Evolutionary conservation across 352 stramenopile species (phyloP).

Genomic region (Pythium periplocum): DNA sequence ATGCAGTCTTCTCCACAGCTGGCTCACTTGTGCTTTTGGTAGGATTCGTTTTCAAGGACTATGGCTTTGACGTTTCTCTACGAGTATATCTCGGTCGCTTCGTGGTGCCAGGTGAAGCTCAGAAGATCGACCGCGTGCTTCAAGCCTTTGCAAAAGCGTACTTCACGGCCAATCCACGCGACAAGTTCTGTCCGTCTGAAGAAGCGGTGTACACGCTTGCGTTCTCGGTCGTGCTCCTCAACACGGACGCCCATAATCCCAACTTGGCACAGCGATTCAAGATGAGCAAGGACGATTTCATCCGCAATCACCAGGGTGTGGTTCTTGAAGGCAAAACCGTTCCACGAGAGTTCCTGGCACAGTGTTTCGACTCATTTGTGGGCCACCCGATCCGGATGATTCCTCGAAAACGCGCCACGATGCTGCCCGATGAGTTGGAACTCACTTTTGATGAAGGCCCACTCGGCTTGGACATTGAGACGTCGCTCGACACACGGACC

Average conservation of each 20-base stretch:
- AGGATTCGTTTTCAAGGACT: constrained; percentile 60
- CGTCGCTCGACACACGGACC: constrained; percentile 59
- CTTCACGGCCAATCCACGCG: constrained; percentile 45
- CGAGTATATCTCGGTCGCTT: constrained; percentile 73
- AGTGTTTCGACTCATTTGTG: constrained; percentile 65
- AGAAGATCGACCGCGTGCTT: constrained; percentile 85
- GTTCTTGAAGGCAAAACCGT: constrained; percentile 30
- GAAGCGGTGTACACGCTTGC: constrained; percentile 74
- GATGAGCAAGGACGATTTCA: constrained; percentile 69
- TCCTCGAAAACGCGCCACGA: constrained; percentile 32
- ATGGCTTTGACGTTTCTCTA: constrained; percentile 58
- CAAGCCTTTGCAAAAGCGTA: constrained; percentile 73
- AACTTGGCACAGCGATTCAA: constrained; percentile 57
- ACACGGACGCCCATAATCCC: constrained; percentile 78
- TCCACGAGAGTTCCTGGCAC: constrained; percentile 39
- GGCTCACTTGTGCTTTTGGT: not conserved
- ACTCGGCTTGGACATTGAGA: constrained; percentile 74
- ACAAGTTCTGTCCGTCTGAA: constrained; percentile 49
- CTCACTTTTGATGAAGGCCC: constrained; percentile 50
- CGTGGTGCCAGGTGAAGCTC: constrained; percentile 60
- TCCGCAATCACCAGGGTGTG: constrained; percentile 69
- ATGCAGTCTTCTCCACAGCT: not conserved
- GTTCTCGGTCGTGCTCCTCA: constrained; percentile 75
- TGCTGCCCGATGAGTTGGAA: constrained; percentile 57
- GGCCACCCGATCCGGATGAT: constrained; percentile 53